phyloP scores from a whole-genome alignment of 169 alveolate species.

The Pseudocohnilembus persalinus region DNA sequence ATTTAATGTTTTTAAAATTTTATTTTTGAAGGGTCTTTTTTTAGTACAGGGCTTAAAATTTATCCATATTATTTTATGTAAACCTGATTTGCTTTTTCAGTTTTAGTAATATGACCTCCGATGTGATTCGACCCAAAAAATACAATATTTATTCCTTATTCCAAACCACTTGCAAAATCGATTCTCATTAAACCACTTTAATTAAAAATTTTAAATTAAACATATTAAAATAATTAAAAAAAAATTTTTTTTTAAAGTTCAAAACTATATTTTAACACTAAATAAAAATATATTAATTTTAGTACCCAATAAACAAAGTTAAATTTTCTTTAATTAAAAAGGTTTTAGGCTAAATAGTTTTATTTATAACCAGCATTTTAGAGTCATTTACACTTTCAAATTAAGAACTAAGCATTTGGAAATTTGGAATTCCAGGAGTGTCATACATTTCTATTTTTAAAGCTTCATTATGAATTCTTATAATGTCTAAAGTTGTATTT shows the following conservation, averaged over 20 bases:
- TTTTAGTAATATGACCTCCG: not conserved
- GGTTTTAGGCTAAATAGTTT: not conserved
- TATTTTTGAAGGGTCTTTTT: slow-evolving; percentile 2
- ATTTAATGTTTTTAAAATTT: slow-evolving; percentile 18
- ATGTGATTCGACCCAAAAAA: not conserved
- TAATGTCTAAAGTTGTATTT: slow-evolving; percentile 10
- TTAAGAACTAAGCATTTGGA: not conserved
- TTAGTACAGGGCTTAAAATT: slow-evolving; percentile 14
- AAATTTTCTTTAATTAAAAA: not conserved
- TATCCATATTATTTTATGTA: slow-evolving; percentile 3
- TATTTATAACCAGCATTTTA: slow-evolving; percentile 10
- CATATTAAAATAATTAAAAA: not conserved
- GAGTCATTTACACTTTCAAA: slow-evolving; percentile 2
- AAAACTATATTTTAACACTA: too few relatives aligned
- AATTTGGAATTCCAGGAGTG: slow-evolving; percentile 26
- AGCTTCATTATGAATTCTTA: not conserved
- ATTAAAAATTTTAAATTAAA: too few relatives aligned
- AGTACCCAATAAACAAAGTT: not conserved
- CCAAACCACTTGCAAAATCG: not conserved
- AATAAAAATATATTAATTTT: too few relatives aligned
- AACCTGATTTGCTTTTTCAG: slow-evolving; percentile 25
- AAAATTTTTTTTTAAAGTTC: too few relatives aligned
- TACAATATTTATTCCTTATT: not conserved
- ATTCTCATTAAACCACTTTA: slow-evolving; percentile 13
- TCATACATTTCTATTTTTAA: slow-evolving; percentile 11